These are phyloP conservation scores for Salix purpurea DNA, from an alignment of 345 rosid species.

Conservation along the genomic window DNA sequence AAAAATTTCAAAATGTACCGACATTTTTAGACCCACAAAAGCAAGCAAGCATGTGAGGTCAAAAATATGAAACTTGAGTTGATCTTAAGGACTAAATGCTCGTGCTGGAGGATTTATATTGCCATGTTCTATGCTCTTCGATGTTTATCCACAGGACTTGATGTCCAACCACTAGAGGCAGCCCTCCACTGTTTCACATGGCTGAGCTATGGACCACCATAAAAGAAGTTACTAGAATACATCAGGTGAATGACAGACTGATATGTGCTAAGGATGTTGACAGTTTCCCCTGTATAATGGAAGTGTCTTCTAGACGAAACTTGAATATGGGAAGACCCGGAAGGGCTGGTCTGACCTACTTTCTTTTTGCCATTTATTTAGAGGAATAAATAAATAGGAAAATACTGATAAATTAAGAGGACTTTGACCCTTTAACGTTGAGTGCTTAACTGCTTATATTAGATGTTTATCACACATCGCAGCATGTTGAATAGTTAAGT, in stretches of 20 bases:
- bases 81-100: background rate
- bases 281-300: background rate
- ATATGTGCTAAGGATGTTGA: background rate
- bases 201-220: background rate
- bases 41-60: background rate
- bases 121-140: background rate
- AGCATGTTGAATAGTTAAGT: background rate
- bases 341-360: background rate
- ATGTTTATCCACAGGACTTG: background rate
- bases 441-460: background rate
- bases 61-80: background rate
- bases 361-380: background rate
- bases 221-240: background rate
- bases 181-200: background rate
- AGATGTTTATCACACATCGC: background rate
- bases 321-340: background rate
- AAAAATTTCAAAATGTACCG: background rate
- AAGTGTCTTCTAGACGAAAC: background rate
- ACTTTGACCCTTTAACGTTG: background rate
- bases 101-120: background rate
- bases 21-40: background rate
- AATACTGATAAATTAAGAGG: background rate
- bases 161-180: background rate
- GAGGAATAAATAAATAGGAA: background rate
- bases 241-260: background rate